These are phyloP conservation scores for Aotearoamyces nothofagi DNA, from an alignment of 2,329 filamentous ascomycete species.

Conservation along the genomic window DNA sequence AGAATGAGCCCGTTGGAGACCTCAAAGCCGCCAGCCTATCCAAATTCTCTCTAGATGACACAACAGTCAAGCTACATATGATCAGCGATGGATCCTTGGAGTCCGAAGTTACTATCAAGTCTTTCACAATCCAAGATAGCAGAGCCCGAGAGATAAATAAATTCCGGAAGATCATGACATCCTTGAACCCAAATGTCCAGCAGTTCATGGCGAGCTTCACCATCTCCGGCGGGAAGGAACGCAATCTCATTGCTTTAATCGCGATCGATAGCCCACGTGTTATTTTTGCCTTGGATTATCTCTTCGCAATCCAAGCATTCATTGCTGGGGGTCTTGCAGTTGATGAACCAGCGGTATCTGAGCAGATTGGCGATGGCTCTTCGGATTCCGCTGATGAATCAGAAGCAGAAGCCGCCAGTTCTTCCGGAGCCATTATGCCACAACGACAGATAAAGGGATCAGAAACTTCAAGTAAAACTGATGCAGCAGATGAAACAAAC, in stretches of 20 bases:
- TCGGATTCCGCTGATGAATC: constrained; percentile 42
- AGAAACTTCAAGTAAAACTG: constrained; percentile 13
- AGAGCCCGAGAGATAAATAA: constrained; percentile 84
- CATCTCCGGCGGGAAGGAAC: constrained; percentile 72
- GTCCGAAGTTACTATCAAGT: constrained; percentile 82
- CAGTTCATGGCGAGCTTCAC: constrained; percentile 97
- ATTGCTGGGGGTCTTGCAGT: constrained; percentile 54
- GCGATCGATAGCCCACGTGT: constrained; percentile 89
- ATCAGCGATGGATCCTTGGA: constrained; percentile 84
- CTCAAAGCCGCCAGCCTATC: constrained; percentile 71
- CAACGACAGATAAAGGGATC: neutral
- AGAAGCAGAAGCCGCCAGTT: constrained; percentile 36
- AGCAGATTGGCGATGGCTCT: constrained; percentile 30
- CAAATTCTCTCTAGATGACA: constrained; percentile 87
- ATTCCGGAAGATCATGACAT: constrained; percentile 95
- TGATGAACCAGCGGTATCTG: constrained; percentile 38
- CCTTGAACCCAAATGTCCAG: constrained; percentile 86
- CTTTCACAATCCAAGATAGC: constrained; percentile 89
- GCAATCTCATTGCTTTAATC: constrained; percentile 75
- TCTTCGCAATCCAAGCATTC: constrained; percentile 80
- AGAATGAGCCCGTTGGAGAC: constrained; percentile 64
- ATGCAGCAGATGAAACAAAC: constrained; percentile 17
- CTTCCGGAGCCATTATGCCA: constrained; percentile 2
- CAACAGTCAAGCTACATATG: constrained; percentile 82
- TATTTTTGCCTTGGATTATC: constrained; percentile 90